These are phyloP conservation scores for Corymbia citriodora DNA, from an alignment of 441 rosid genomes.

Conservation along the genomic window DNA sequence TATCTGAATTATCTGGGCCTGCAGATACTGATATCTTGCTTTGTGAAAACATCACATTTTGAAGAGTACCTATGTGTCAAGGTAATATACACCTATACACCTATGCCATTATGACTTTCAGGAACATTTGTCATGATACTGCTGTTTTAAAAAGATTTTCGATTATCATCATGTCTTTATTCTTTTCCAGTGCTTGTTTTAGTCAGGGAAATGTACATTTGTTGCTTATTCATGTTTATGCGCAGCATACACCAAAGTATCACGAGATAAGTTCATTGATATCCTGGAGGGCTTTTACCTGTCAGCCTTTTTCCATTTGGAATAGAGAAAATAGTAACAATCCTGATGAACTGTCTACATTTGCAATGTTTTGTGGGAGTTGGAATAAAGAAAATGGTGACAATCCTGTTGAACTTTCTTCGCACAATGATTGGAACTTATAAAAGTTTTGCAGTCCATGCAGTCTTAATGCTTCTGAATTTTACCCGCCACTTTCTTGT, in stretches of 20 bases:
- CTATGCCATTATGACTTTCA: background rate
- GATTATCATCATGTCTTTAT: background rate
- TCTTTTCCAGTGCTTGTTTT: background rate
- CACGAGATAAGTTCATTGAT: background rate
- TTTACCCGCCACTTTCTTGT: background rate
- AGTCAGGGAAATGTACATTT: background rate
- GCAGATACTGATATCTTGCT: conserved; percentile 66
- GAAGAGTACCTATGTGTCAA: conserved; percentile 74
- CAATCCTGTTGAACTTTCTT: background rate
- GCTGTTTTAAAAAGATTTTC: background rate
- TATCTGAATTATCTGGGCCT: background rate
- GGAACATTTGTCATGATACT: background rate
- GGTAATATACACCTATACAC: conserved; percentile 21
- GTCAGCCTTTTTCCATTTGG: background rate
- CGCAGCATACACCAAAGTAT: background rate
- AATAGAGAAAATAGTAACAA: background rate
- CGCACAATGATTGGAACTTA: background rate
- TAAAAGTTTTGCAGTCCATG: background rate
- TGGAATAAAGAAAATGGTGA: background rate
- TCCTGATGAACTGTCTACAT: background rate
- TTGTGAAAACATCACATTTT: conserved; percentile 62
- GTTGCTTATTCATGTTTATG: background rate
- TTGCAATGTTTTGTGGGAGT: background rate
- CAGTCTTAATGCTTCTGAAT: background rate
- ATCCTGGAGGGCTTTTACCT: background rate